Percentiles rank a stretch among this genome's conserved stretches.
Evolutionary conservation across 257 asterid genomes (phyloP).

Genomic region (Apocynum venetum): DNA sequence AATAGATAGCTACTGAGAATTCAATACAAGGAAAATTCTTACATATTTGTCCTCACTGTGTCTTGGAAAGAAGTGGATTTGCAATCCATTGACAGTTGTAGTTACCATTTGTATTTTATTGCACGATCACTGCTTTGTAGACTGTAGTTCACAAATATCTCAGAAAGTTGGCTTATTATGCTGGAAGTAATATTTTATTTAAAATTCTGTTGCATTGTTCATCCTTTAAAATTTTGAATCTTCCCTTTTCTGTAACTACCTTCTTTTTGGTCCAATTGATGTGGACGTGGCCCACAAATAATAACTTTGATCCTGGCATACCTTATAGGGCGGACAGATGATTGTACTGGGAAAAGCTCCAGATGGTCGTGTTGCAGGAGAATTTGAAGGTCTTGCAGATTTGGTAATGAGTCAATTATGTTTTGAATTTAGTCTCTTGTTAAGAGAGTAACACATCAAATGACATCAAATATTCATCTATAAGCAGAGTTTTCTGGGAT

Average conservation of each 20-base stretch:
- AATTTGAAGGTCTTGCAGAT: constrained; percentile 71
- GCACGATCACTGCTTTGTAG: not conserved
- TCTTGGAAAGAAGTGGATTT: not conserved
- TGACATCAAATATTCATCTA: not conserved
- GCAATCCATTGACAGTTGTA: not conserved
- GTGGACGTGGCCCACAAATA: not conserved
- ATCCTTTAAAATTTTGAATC: not conserved
- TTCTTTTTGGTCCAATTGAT: not conserved
- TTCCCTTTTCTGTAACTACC: not conserved
- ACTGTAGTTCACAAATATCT: not conserved
- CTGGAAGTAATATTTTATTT: not conserved
- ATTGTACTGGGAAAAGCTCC: constrained; percentile 78
- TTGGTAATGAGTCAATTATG: constrained; percentile 42
- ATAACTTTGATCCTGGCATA: constrained; percentile 5
- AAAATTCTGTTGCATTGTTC: not conserved
- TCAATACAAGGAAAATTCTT: not conserved
- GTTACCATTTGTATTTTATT: not conserved
- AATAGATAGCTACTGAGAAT: not conserved
- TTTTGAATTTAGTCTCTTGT: not conserved
- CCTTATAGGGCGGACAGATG: constrained; percentile 78
- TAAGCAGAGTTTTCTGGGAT: not conserved
- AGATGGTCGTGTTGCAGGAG: constrained; percentile 73
- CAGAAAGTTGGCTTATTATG: not conserved
- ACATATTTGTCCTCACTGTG: not conserved
- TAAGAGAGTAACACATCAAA: not conserved